A percentile compares a stretch with the other conserved stretches of the same genome.
Conservation (phyloP, 2,329 filamentous ascomycete genomes). For the Colletotrichum cereale region DNA sequence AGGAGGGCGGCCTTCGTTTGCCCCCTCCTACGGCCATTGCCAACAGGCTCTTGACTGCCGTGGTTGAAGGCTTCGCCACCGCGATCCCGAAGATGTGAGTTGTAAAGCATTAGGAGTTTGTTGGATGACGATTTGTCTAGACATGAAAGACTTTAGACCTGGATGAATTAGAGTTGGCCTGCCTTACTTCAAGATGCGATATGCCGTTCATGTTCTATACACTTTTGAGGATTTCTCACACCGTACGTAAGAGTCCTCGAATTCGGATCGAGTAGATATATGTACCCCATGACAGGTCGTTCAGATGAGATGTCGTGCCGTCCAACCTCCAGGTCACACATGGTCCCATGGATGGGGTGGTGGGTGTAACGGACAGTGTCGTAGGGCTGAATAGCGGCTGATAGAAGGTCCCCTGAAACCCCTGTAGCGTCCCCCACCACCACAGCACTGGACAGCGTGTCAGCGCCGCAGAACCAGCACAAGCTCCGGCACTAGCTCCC, state of each 20-base stretch:
- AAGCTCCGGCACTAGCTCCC: constrained; percentile 25
- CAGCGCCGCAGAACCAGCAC: constrained; percentile 22
- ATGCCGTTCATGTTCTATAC: too few species aligned
- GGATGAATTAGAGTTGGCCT: constrained; percentile 27
- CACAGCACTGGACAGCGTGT: constrained; percentile 29
- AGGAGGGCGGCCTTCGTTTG: constrained; percentile 81
- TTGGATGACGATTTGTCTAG: constrained; percentile 7
- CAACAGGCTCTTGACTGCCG: constrained; percentile 85
- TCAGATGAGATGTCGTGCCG: background rate
- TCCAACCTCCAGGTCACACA: constrained; percentile 1
- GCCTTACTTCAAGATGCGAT: background rate
- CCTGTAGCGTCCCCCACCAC: constrained; percentile 28
- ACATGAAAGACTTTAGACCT: constrained; percentile 46
- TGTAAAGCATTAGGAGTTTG: background rate
- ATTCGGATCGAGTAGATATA: too few species aligned
- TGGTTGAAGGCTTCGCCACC: constrained; percentile 79
- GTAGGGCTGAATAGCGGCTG: constrained; percentile 34
- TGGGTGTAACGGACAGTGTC: constrained; percentile 3
- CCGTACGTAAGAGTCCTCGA: too few species aligned
- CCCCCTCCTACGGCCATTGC: constrained; percentile 93
- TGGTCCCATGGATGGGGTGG: too few species aligned
- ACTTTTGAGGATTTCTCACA: background rate
- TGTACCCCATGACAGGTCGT: background rate
- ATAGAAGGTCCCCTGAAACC: constrained; percentile 28
- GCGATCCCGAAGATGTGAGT: constrained; percentile 63